These are phyloP conservation scores for Penicillium capsulatum DNA, from an alignment of 2,329 filamentous ascomycete genomes.

Conservation along the genomic window DNA sequence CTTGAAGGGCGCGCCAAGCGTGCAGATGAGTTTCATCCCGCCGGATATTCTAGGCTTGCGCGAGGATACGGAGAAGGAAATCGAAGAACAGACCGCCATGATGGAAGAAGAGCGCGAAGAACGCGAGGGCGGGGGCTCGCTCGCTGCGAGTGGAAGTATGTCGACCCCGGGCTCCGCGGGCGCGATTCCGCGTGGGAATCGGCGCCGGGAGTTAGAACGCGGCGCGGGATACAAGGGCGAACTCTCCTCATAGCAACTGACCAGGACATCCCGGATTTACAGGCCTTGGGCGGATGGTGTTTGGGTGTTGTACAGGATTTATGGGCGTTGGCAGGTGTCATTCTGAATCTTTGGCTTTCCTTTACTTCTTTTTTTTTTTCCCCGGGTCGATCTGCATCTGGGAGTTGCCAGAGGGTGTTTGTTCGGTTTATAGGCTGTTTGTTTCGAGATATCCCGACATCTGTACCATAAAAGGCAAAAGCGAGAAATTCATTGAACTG, in stretches of 20 bases:
- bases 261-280: too few relatives aligned
- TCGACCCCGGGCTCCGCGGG: conserved; percentile 19
- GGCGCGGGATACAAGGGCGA: conserved; percentile 35
- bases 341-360: too few relatives aligned
- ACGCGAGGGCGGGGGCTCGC: conserved; percentile 28
- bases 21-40: conserved; percentile 76
- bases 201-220: conserved; percentile 35
- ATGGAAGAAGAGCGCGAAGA: conserved; percentile 42
- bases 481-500: too few relatives aligned
- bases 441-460: not conserved
- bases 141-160: conserved; percentile 6
- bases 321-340: too few relatives aligned
- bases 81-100: conserved; percentile 41
- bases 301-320: too few relatives aligned
- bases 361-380: too few relatives aligned
- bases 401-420: too few relatives aligned
- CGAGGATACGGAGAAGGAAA: conserved; percentile 47
- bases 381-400: too few relatives aligned
- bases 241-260: conserved; percentile 33
- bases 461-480: too few relatives aligned
- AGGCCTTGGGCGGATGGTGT: not conserved
- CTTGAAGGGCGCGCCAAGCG: conserved; percentile 77
- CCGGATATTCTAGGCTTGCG: conserved; percentile 63
- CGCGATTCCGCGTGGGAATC: conserved; percentile 20
- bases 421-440: too few relatives aligned